These are phyloP conservation scores for Dunaliella primolecta DNA, from an alignment of 139 green algal genomes.

Conservation along the genomic window DNA sequence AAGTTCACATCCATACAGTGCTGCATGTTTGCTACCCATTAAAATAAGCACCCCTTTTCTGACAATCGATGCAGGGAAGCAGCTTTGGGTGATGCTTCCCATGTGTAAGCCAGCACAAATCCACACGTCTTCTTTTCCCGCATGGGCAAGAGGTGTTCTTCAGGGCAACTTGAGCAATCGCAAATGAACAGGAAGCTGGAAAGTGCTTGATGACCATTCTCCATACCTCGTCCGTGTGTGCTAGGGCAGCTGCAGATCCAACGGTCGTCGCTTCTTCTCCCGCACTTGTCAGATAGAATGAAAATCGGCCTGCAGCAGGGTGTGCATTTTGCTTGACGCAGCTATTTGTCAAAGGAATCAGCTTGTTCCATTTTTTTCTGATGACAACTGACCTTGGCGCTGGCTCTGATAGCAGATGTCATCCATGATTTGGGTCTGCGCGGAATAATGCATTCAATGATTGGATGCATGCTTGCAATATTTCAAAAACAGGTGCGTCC, in stretches of 20 bases:
- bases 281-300: slow-evolving; percentile 91
- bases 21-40: too few relatives aligned
- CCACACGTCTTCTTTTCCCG: too few relatives aligned
- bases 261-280: slow-evolving; percentile 88
- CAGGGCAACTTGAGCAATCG: too few relatives aligned
- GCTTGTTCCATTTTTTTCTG: not conserved
- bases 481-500: not conserved
- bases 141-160: too few relatives aligned
- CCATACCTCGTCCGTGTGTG: slow-evolving; percentile 70
- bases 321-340: not conserved
- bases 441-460: not conserved
- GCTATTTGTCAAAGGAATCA: not conserved
- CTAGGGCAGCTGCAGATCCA: slow-evolving; percentile 75
- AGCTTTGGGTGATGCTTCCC: too few relatives aligned
- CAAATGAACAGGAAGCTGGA: too few relatives aligned
- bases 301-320: slow-evolving; percentile 67
- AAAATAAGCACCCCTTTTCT: too few relatives aligned
- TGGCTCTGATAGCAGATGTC: not conserved
- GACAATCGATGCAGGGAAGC: too few relatives aligned
- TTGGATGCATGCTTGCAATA: not conserved
- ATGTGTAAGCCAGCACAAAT: too few relatives aligned
- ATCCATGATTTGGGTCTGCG: not conserved
- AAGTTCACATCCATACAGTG: too few relatives aligned
- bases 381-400: not conserved
- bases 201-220: too few relatives aligned